Evolutionary conservation across 768 basidiomycete genomes (phyloP), one percentile per base, ranked within the genome.

Genomic region (Aureoboletus auriporus): DNA sequence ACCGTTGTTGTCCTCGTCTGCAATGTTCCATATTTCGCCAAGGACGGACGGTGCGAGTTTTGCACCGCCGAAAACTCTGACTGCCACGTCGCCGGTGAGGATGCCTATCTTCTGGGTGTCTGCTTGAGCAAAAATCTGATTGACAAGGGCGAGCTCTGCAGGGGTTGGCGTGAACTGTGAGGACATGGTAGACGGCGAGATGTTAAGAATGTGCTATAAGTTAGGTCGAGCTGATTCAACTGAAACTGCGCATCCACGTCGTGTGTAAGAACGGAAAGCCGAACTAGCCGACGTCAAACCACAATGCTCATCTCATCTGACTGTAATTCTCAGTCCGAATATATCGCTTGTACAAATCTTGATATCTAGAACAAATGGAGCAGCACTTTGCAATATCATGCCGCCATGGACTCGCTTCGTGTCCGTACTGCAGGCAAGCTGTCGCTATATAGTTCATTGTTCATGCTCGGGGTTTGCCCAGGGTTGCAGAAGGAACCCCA

Each of bases 1-100:
- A 2, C 96, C 96, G 52, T 89, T 89, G 74, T 97, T 94, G 29
- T 93, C 85, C 47, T 88, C 84, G 73, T 99, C 96, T 42, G 93
- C 85, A 50, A 98, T 71, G 50, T 74, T 79, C 95, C 96, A 99
- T 54, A 99, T 86, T 71, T 96, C 91, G 39, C 94, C 91, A 53
- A 99, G 82, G 31, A 78, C 76, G 14, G 77, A 72, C 8, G 91
- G 84, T 34, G 82, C 71, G 51, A 98, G 80, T 61, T 88, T 84
- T 45, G 94, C 86, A 49, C 89, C 86, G 51, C 81, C 76, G 60
- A 98, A 92, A 51, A 94, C 75, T 63, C 79, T 82, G 64, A 96
- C 85, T 44, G 94, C 96, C 59, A 86, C 83, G 54, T 95, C 93
- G 60, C 94, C 94, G 13, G 90, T 89, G 64, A 95, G 71, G 54